Base-by-base conservation (phyloP, 176 grass and related monocot genomes). In the Avena insularis region DNA sequence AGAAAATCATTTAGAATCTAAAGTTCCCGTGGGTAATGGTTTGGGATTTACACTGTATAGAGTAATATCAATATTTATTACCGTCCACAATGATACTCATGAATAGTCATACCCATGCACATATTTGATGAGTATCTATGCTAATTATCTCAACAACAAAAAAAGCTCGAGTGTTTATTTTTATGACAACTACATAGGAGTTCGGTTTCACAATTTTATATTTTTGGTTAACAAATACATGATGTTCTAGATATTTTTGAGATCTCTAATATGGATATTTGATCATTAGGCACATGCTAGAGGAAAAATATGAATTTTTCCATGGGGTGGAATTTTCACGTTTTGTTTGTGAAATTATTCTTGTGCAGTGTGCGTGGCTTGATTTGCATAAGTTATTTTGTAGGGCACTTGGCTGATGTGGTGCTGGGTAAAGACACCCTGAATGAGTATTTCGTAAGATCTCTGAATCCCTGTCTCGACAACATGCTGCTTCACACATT, bases 381-480 rank as follows among this genome's bases (percentile, higher is more conserved):
- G 8, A 73, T 46, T 73, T 50, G 7, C 17, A 3, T 38, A 11
- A 20, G 21, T 36, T 67, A 13, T 81, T 74, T 78, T 79, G 45
- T 75, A 98, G 96, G 96, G 63, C 88, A 92, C 62, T 71, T 94
- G 82, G 90, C 74, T 6, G 96, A 98, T 86, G 88, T 95, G 75
- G 93, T 95, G 40, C 88, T 95, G 54, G 96, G 93, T 31, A 86
- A 68, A 78, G 93, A 98, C 85, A 86, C 91, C 45, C 82, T 98
- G 69, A 86, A 81, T 65, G 86, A 89, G 61, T 98, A 98, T 58
- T 88, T 98, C 19, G 96, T 98, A 92, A 95, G 93, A 68, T 85
- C 27, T 74, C 17, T 23, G 2, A 64, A 67, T 16, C 55, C 59
- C 25, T 67, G 67, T 72, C 6, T 72, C 6, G 33, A 71, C 50